phyloP scores from a whole-genome alignment of 441 rosid species.

The Pelargonium cotyledonis region DNA sequence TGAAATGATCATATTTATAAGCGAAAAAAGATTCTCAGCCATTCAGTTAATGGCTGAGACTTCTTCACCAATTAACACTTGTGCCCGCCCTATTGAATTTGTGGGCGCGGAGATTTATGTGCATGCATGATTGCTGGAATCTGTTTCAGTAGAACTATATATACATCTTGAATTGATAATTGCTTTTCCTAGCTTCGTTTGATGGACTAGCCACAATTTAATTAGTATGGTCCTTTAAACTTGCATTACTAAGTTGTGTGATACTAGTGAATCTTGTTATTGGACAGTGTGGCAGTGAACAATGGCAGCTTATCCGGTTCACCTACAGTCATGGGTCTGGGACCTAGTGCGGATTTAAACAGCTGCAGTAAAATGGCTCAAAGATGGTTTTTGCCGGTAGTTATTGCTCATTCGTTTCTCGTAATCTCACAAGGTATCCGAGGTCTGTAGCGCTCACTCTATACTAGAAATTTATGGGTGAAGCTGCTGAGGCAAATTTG shows the following conservation, averaged over 20 bases:
- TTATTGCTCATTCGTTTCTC: constrained; percentile 23
- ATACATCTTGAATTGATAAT: not conserved
- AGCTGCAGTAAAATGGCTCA: constrained; percentile 24
- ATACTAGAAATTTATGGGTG: too few relatives aligned
- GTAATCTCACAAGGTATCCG: not conserved
- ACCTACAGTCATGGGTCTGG: constrained; percentile 32
- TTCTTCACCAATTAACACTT: too few relatives aligned
- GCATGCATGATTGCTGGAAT: too few relatives aligned
- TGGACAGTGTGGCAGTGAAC: constrained; percentile 44
- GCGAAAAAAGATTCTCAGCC: too few relatives aligned
- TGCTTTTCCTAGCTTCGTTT: not conserved
- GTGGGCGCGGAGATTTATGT: too few relatives aligned
- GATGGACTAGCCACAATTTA: not conserved
- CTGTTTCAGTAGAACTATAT: too few relatives aligned
- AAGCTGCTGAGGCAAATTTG: too few relatives aligned
- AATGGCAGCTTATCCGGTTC: constrained; percentile 43
- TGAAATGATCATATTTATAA: not conserved
- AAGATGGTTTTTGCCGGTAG: constrained; percentile 29
- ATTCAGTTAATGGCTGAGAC: too few relatives aligned
- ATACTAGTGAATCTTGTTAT: not conserved
- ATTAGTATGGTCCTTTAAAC: too few relatives aligned
- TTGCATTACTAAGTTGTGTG: not conserved
- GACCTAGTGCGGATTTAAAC: constrained; percentile 42
- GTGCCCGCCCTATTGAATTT: too few relatives aligned
- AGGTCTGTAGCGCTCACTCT: too few relatives aligned